Base-by-base conservation (phyloP, 2,329 filamentous ascomycete genomes). In the Gaeumannomyces tritici region DNA sequence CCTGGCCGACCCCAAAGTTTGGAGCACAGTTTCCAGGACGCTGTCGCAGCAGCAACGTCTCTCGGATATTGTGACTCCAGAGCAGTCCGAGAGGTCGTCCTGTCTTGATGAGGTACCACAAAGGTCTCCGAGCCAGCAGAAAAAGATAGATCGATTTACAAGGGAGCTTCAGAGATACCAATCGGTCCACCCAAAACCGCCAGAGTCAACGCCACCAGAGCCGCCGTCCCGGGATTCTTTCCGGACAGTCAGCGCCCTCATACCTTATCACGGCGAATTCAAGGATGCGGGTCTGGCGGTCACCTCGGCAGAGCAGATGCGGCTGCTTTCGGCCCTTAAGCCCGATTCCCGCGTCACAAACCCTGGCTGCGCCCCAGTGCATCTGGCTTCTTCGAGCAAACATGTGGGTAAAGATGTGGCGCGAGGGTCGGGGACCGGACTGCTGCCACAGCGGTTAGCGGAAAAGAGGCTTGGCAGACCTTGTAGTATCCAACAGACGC, bases 241-340 rank as follows among this genome's bases (percentile, higher is more conserved):
- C 57, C 76, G 78, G 63, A 85, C 83, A 2, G 74, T 86, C 24
- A 75, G 78, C 29, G 80, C 79, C 33, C 71, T 86, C 3, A 68
- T 83, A 29, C 83, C 83, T 2, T 86, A 80, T 67, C 78, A 76
- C 58, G 73, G 77, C 4, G 77, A 86, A 64, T 84, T 86, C 64
- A 73, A 73, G 62, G 76, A 76, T 63, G 82, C 80, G 62, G 82
- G 83, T 1, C 74, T 86, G 60, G 82, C 83, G 2, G 79, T 86
- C 1, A 85, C 83, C 13, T 84, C 83, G 65, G 74, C 65, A 64
- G 83, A 78, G 66, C 78, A 77, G 70, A 73, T 51, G 42, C 42
- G 42, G 42, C 42, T 2, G n/a, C 11, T n/a, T n/a, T 51, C 42
- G 6, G 42, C 6, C 18, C 18, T 9, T 21, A 51, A 8, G 42